Percentiles rank a stretch among this genome's conserved stretches.
phyloP scores from a whole-genome alignment of 495 filamentous ascomycete species.

The Penicillium maclennaniae region DNA sequence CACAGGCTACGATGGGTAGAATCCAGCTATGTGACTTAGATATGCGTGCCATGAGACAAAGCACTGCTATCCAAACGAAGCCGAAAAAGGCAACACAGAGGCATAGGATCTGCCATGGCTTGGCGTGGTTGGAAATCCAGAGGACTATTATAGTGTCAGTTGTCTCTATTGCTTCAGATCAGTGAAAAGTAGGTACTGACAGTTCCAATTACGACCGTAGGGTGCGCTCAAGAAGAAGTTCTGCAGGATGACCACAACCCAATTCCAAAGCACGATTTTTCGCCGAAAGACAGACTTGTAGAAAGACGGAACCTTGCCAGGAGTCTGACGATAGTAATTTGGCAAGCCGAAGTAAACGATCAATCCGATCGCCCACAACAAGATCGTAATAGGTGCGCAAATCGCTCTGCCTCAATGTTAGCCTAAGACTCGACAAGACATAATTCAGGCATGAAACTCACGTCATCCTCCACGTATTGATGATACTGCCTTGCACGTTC shows the following conservation, averaged over 20 bases:
- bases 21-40: conserved; percentile 50
- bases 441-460: conserved; percentile 15
- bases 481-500: conserved; percentile 32
- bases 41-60: conserved; percentile 38
- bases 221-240: conserved; percentile 50
- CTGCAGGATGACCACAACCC: conserved; percentile 44
- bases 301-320: conserved; percentile 61
- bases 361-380: conserved; percentile 42
- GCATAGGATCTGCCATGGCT: conserved; percentile 42
- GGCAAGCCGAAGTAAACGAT: conserved; percentile 44
- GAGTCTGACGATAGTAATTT: conserved; percentile 54
- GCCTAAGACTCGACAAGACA: not conserved
- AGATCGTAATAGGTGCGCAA: conserved; percentile 38
- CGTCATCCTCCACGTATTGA: conserved; percentile 48
- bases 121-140: conserved; percentile 45
- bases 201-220: conserved; percentile 49
- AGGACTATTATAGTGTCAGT: conserved; percentile 28
- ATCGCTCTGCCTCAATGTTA: conserved; percentile 32
- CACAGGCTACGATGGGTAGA: conserved; percentile 48
- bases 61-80: conserved; percentile 38
- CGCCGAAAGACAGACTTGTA: conserved; percentile 45
- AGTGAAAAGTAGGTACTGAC: conserved; percentile 22
- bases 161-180: not conserved
- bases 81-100: conserved; percentile 46
- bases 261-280: conserved; percentile 51